Evolutionary conservation across 2,329 filamentous ascomycete genomes (phyloP), one percentile per base, ranked within the genome.

Genomic region (Didymella sp.): DNA sequence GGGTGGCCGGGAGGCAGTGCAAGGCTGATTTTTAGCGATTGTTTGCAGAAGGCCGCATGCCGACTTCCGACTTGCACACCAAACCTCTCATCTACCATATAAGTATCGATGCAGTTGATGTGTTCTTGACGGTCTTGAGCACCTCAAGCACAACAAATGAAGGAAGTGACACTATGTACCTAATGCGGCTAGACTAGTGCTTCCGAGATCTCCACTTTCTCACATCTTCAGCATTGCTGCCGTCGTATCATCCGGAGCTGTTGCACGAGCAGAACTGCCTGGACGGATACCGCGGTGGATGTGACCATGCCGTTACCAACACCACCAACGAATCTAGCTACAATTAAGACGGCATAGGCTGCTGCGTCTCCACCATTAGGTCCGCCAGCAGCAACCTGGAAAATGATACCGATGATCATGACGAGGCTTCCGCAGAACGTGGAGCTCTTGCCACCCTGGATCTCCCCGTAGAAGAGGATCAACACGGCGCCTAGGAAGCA

Each of bases 391-490:
- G 80, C 72, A 13, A 83, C 73, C 67, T 89, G 87, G 35, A 89
- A 81, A 13, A 84, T 77, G 22, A 85, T 85, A 11, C 85, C 85
- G 27, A 87, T 51, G 15, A 86, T 75, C 80, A 87, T 84, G 62
- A 89, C 43, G 6, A 51, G 35, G 24, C 38, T 43, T 3, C 48
- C 48, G 44, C 70, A 54, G 22, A 66, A 67, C 13, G 69, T 67
- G 7, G 66, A 66, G 33, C 63, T 68, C 38, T 68, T 69, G 1
- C 85, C 77, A 7, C 84, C 85, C 47, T 85, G 79, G 2, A 77
- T 73, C 60, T 88, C 85, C 28, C 85, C 86, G n/a, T 83, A 70
- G 58, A 75, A 77, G 24, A 70, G 41, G 17, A 64, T 62, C 2
- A 74, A 48, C 8, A 78, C 67, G 0, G 76, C 76, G 6, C 75